Conservation (phyloP, 1,139 yeast genomes). For the Suhomyces chickasaworum region DNA sequence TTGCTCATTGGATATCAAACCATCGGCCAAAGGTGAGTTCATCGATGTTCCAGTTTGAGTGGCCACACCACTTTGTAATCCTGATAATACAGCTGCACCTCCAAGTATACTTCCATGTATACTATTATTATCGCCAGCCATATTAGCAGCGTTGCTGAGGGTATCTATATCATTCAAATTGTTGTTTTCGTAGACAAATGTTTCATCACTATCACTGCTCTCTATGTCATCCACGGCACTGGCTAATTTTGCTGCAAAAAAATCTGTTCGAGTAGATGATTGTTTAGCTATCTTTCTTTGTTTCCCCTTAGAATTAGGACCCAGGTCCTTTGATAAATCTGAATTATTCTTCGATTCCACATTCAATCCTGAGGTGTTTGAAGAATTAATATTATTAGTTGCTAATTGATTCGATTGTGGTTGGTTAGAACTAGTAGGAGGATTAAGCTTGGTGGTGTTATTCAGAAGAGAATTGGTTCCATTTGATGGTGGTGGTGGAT, state of each 20-base stretch:
- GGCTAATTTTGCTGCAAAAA: conserved; percentile 91
- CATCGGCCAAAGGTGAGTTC: conserved; percentile 11
- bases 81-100: conserved; percentile 5
- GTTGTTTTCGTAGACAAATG: conserved; percentile 82
- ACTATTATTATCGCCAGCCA: conserved; percentile 16
- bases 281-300: conserved; percentile 21
- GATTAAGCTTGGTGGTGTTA: conserved; percentile 5
- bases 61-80: conserved; percentile 8
- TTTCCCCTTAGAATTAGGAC: conserved; percentile 12
- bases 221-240: conserved; percentile 92
- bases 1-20: conserved; percentile 8
- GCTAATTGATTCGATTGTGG: neutral
- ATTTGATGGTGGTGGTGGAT: neutral
- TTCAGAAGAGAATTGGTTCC: neutral
- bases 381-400: neutral
- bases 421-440: conserved; percentile 4
- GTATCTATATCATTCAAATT: conserved; percentile 27
- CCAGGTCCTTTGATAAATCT: conserved; percentile 5
- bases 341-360: conserved; percentile 7
- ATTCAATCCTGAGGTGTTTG: conserved; percentile 8
- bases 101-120: conserved; percentile 17
- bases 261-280: conserved; percentile 71
- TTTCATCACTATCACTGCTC: conserved; percentile 86
- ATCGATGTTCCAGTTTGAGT: conserved; percentile 10
- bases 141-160: conserved; percentile 13